A percentile compares a stretch with the other conserved stretches of the same genome.
Conservation (phyloP, 352 stramenopile genomes). For the Saprolegnia diclina region DNA sequence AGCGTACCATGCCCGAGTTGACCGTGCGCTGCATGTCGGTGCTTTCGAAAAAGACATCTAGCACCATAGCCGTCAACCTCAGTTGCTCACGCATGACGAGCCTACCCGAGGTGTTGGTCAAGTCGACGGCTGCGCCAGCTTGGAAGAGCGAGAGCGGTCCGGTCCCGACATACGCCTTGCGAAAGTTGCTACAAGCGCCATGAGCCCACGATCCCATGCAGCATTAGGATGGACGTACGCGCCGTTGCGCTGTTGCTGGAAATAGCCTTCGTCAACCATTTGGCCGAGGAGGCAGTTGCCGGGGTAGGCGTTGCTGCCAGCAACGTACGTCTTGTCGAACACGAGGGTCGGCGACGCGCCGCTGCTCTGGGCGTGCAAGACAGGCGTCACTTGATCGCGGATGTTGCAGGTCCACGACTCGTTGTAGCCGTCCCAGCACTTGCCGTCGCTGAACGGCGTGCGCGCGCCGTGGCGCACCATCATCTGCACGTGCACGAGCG, state of each 20-base stretch:
- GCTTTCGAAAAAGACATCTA: slow-evolving; percentile 26
- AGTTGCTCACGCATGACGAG: not conserved
- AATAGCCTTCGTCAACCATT: slow-evolving; percentile 16
- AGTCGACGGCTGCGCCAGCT: not conserved
- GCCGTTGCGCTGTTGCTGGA: slow-evolving; percentile 7
- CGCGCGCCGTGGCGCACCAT: slow-evolving; percentile 24
- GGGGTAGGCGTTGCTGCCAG: not conserved
- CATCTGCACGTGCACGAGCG: slow-evolving; percentile 23
- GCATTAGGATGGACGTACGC: not conserved
- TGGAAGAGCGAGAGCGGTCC: slow-evolving; percentile 6
- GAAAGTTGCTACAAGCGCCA: slow-evolving; percentile 7
- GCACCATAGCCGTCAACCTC: not conserved
- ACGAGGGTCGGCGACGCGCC: not conserved
- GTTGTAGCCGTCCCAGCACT: slow-evolving; percentile 22
- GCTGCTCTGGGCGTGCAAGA: not conserved
- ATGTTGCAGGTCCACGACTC: slow-evolving; percentile 25
- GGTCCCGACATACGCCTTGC: slow-evolving; percentile 6
- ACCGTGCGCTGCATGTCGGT: slow-evolving; percentile 23
- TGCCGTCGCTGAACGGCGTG: slow-evolving; percentile 3
- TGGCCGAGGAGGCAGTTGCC: slow-evolving; percentile 19
- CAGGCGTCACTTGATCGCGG: slow-evolving; percentile 1
- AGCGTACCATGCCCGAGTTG: slow-evolving; percentile 26
- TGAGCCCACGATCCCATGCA: not conserved
- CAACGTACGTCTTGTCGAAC: slow-evolving; percentile 18
- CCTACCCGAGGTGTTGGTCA: slow-evolving; percentile 20